Evolutionary conservation across 2,329 filamentous ascomycete species (phyloP), one percentile per base, ranked within the genome.

Genomic region (Calonectria montana): DNA sequence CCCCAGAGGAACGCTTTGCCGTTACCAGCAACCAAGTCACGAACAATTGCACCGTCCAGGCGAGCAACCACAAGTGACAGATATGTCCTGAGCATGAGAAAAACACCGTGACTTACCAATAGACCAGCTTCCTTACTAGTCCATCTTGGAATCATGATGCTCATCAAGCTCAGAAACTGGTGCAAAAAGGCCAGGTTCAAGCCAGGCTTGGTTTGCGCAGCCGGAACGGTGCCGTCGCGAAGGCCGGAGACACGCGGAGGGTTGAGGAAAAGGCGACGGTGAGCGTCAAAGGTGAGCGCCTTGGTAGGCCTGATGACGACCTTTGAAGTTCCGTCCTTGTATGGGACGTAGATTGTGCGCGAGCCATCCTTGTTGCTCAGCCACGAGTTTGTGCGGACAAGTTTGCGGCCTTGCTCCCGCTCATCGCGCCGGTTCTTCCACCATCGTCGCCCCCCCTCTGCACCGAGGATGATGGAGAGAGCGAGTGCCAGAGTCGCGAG

Each of bases 71-170:
- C 91, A 3, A 99, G 87, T 12, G 96, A 98, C 13, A 99, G 89
- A 80, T 99, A 99, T 53, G 97, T 99, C 72, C 97, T 89, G 65
- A 98, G 87, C 87, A 99, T 91, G 74, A 99, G 85, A 82, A 98
- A 99, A 35, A 95, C 88, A 21, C 94, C 93, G 80, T 99, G 97
- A 79, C 95, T 97, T 73, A 98, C 84, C 35, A 99, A 87, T 74
- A 99, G 85, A 1, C 96, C 96, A 0, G 96, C 96, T 86, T 98
- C 97, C 82, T 99, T 99, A 83, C 95, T 98, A 18, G 93, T 93
- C 94, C 96, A 98, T 74, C 96, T 88, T 7, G 97, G 97, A 73
- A 99, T 94, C 95, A 98, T 97, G 81, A 99, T 98, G 84, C 95
- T 98, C 86, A 98, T 91, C 67, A 99, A 86, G 80, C 96, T 98